Evolutionary conservation across 2,329 filamentous ascomycete species (phyloP).

Genomic region (Aspergillus japonicus): DNA sequence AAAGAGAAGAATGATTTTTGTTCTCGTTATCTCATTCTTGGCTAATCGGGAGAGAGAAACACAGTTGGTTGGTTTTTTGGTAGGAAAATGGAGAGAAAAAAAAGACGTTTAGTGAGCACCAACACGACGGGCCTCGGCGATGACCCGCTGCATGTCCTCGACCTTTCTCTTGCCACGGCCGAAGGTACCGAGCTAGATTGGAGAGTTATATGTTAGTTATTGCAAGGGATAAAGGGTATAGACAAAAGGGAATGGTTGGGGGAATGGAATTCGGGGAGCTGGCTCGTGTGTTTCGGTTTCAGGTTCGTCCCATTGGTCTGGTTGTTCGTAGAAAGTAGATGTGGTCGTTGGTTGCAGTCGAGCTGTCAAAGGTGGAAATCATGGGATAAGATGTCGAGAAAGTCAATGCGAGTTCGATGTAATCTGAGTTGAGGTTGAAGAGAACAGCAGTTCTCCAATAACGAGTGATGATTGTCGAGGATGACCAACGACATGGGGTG

Average conservation of each 20-base stretch:
- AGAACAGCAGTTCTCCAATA: neutral
- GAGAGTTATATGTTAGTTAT: constrained; percentile 18
- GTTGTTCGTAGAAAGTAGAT: neutral
- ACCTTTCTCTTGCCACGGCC: constrained; percentile 99
- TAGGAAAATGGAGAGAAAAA: constrained; percentile 14
- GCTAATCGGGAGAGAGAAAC: constrained; percentile 20
- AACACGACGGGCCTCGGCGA: constrained; percentile 86
- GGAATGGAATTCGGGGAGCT: neutral
- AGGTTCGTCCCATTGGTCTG: neutral
- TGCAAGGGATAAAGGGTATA: neutral
- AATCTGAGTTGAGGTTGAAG: no score
- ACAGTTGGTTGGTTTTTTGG: neutral
- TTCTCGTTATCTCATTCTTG: constrained; percentile 29
- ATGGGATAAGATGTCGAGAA: no score
- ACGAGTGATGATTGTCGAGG: neutral
- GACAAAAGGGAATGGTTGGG: neutral
- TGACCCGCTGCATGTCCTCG: constrained; percentile 96
- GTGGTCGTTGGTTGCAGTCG: no score
- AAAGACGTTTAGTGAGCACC: constrained; percentile 58
- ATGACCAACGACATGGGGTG: neutral
- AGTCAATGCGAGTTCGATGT: no score
- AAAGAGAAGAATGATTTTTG: constrained; percentile 1
- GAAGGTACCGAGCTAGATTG: constrained; percentile 85
- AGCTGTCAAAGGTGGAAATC: no score
- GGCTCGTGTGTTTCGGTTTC: neutral